Percentiles rank a stretch among this genome's conserved stretches.
These are phyloP conservation scores for Agaricus sinodeliciosus DNA, from an alignment of 768 basidiomycete species.

Conservation along the genomic window DNA sequence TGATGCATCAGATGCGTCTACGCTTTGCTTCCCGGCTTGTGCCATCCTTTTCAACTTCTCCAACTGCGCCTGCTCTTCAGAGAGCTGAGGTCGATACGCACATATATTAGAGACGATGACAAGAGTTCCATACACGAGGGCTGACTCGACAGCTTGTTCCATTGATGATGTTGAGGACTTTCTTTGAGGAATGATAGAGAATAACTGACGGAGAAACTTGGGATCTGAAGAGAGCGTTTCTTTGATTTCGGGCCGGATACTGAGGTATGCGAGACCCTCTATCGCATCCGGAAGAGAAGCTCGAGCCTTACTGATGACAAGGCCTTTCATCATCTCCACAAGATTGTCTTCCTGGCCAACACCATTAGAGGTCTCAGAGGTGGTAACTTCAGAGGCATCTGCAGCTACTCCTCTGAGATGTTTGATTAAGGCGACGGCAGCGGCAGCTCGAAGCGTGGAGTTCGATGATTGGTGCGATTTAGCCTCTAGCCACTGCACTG, in stretches of 20 bases:
- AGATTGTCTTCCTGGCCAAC: slow-evolving; percentile 34
- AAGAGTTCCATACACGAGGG: slow-evolving; percentile 72
- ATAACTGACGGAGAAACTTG: slow-evolving; percentile 49
- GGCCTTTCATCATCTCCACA: slow-evolving; percentile 47
- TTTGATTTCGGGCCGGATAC: slow-evolving; percentile 54
- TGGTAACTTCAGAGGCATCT: slow-evolving; percentile 33
- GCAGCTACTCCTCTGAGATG: slow-evolving; percentile 49
- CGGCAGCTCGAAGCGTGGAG: slow-evolving; percentile 45
- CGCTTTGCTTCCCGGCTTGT: slow-evolving; percentile 26
- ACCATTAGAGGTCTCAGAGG: slow-evolving; percentile 12
- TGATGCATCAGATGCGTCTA: slow-evolving; percentile 24
- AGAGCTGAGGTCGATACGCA: slow-evolving; percentile 60
- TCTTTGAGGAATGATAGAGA: slow-evolving; percentile 48
- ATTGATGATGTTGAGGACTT: slow-evolving; percentile 23
- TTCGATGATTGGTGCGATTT: slow-evolving; percentile 44
- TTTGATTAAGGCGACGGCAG: slow-evolving; percentile 76
- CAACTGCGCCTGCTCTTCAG: slow-evolving; percentile 78
- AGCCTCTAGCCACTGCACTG: slow-evolving; percentile 60
- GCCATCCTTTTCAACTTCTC: slow-evolving; percentile 78
- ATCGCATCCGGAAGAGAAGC: slow-evolving; percentile 55
- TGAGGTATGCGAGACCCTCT: slow-evolving; percentile 85
- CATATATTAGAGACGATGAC: slow-evolving; percentile 73
- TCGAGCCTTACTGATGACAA: slow-evolving; percentile 35
- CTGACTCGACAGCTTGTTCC: slow-evolving; percentile 30
- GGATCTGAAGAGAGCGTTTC: slow-evolving; percentile 50